Evolutionary conservation across 2,329 filamentous ascomycete species (phyloP).

Genomic region (Cladophialophora carrionii): DNA sequence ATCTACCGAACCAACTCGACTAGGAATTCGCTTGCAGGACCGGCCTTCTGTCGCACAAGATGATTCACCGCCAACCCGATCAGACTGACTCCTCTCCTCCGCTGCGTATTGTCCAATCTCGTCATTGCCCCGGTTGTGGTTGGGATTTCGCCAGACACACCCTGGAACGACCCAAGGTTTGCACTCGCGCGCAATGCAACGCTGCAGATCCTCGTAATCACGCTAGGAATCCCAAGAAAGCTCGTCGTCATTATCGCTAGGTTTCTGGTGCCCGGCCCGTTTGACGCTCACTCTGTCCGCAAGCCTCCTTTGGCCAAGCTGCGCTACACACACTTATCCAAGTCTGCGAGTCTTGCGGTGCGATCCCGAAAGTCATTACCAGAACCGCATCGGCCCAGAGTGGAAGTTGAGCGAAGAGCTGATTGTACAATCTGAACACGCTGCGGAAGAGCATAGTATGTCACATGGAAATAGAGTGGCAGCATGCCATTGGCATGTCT

Average conservation of each 20-base stretch:
- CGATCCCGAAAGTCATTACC: background rate
- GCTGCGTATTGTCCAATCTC: no score
- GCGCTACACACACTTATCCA: background rate
- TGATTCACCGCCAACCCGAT: no score
- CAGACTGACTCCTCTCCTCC: no score
- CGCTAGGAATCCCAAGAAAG: background rate
- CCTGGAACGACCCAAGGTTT: background rate
- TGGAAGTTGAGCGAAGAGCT: background rate
- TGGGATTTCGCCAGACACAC: no score
- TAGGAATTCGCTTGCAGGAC: no score
- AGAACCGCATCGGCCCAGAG: background rate
- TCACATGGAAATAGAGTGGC: background rate
- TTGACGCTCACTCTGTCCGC: background rate
- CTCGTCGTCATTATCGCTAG: background rate
- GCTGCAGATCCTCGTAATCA: background rate
- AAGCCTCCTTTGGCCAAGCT: background rate
- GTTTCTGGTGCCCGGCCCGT: background rate
- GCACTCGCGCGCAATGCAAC: background rate
- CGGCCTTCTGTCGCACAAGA: no score
- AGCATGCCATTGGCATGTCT: background rate
- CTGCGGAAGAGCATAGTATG: background rate
- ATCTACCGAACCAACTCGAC: no score
- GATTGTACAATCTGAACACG: background rate
- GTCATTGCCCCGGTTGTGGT: no score
- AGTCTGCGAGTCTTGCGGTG: background rate